These are phyloP conservation scores for Tuber magnatum DNA, from an alignment of 495 filamentous ascomycete species.

Conservation along the genomic window DNA sequence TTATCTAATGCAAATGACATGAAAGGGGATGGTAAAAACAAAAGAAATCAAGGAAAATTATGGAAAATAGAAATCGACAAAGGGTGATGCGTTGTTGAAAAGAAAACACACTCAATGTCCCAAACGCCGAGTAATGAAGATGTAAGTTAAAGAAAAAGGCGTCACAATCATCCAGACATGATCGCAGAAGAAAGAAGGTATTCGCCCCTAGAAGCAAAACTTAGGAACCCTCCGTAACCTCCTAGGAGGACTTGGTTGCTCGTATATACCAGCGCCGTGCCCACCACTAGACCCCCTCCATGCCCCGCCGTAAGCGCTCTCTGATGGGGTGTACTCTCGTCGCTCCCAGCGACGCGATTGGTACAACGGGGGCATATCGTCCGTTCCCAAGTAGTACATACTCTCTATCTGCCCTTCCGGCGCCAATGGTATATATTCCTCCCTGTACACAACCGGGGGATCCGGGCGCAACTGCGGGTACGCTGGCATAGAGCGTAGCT, in stretches of 20 bases:
- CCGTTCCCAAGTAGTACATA: slow-evolving; percentile 27
- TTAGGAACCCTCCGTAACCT: neutral
- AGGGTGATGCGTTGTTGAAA: neutral
- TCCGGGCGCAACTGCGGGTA: neutral
- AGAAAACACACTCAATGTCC: neutral
- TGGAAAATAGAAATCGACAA: neutral
- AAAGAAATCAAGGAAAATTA: neutral
- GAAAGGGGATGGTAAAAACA: neutral
- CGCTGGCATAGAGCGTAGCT: slow-evolving; percentile 17
- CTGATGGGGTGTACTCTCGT: neutral
- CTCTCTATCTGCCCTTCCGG: slow-evolving; percentile 19
- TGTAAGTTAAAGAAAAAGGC: neutral
- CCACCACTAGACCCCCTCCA: neutral
- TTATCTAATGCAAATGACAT: neutral
- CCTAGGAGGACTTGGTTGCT: neutral
- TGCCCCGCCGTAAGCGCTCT: neutral
- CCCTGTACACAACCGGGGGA: slow-evolving; percentile 7
- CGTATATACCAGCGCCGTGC: neutral
- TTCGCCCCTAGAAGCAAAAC: neutral
- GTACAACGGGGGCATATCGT: slow-evolving; percentile 30
- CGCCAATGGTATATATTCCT: slow-evolving; percentile 5
- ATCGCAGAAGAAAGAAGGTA: neutral
- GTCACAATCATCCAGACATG: neutral
- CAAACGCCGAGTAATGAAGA: neutral
- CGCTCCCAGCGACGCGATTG: slow-evolving; percentile 21